These are phyloP conservation scores for Suillus subalutaceus DNA, from an alignment of 768 basidiomycete species.

Conservation along the genomic window DNA sequence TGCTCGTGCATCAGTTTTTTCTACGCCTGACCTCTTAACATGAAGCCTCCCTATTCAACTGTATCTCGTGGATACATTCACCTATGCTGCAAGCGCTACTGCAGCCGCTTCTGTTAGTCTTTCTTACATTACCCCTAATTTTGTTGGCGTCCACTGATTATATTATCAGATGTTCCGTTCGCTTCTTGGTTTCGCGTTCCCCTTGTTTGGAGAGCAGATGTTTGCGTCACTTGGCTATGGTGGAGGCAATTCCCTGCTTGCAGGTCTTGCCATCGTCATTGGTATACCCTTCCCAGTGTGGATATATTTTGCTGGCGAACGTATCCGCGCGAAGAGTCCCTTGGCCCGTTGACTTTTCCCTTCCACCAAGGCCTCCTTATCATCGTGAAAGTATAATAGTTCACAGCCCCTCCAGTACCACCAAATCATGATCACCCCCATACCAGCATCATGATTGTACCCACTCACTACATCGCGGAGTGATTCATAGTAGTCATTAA, in stretches of 20 bases:
- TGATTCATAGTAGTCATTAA: neutral
- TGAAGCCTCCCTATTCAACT: slow-evolving; percentile 65
- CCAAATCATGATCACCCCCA: neutral
- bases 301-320: slow-evolving; percentile 70
- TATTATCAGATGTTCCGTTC: slow-evolving; percentile 57
- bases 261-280: slow-evolving; percentile 57
- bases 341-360: slow-evolving; percentile 22
- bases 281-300: slow-evolving; percentile 78
- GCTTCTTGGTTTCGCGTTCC: slow-evolving; percentile 65
- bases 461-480: neutral
- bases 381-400: neutral
- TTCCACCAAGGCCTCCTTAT: neutral
- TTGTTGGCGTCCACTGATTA: slow-evolving; percentile 2
- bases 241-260: slow-evolving; percentile 70
- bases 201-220: slow-evolving; percentile 70
- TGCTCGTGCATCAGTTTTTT: neutral
- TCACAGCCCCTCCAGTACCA: neutral
- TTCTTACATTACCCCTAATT: neutral
- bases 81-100: slow-evolving; percentile 66
- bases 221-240: slow-evolving; percentile 62
- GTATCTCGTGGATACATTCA: slow-evolving; percentile 73
- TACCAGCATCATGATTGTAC: neutral
- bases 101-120: slow-evolving; percentile 60
- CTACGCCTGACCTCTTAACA: slow-evolving; percentile 9
- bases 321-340: slow-evolving; percentile 48